phyloP scores from a whole-genome alignment of 2,329 filamentous ascomycete genomes.

The Monosporascus sp. region DNA sequence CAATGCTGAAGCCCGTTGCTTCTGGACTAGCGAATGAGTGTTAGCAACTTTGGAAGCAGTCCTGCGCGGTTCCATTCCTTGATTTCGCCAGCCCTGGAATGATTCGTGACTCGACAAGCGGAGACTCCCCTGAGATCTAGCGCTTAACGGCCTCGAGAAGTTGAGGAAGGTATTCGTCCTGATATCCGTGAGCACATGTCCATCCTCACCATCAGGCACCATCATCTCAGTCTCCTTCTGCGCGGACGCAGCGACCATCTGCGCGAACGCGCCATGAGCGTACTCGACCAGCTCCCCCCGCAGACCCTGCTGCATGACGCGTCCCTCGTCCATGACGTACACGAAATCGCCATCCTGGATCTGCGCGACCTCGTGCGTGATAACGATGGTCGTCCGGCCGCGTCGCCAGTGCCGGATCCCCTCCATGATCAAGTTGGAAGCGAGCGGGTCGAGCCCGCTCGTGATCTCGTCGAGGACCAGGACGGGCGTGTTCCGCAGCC shows the following conservation, averaged over 20 bases:
- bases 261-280: conserved; percentile 40
- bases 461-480: conserved; percentile 87
- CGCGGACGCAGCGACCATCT: conserved; percentile 26
- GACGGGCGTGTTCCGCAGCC: conserved; percentile 70
- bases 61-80: conserved; percentile 1
- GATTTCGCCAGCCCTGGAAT: conserved; percentile 1
- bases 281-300: conserved; percentile 45
- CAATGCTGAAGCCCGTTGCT: neutral
- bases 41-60: neutral
- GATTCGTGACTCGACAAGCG: conserved; percentile 9
- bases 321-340: conserved; percentile 70
- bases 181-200: neutral
- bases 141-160: conserved; percentile 14
- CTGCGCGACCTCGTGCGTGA: conserved; percentile 82
- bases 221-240: conserved; percentile 6
- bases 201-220: neutral
- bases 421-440: conserved; percentile 62
- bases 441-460: conserved; percentile 75
- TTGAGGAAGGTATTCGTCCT: conserved; percentile 7
- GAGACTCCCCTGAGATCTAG: conserved; percentile 6
- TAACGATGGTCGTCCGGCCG: conserved; percentile 83
- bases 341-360: conserved; percentile 70
- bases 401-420: conserved; percentile 71
- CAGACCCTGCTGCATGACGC: conserved; percentile 64
- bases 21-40: neutral